Conservation (phyloP, 2,329 filamentous ascomycete species). For the Fusarium begoniae region DNA sequence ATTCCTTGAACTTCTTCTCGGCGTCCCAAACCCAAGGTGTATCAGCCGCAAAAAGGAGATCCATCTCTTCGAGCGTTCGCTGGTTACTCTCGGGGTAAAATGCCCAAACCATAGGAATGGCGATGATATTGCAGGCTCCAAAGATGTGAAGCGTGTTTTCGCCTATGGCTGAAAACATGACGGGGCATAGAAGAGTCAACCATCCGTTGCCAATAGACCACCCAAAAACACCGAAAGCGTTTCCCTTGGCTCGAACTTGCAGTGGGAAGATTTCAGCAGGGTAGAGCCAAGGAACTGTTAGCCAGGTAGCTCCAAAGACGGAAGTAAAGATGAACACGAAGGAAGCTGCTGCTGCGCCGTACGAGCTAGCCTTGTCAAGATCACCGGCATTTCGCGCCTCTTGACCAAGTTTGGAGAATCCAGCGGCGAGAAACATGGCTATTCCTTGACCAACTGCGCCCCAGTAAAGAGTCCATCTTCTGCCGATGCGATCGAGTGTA, state of each 20-base stretch:
- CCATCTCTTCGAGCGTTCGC: conserved; percentile 79
- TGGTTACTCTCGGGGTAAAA: conserved; percentile 80
- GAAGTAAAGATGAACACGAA: conserved; percentile 70
- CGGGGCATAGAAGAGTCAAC: conserved; percentile 61
- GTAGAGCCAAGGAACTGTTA: conserved; percentile 69
- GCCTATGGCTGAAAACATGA: conserved; percentile 45
- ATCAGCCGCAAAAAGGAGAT: conserved; percentile 74
- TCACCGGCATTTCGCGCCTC: conserved; percentile 55
- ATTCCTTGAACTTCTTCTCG: conserved; percentile 68
- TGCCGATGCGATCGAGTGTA: conserved; percentile 73
- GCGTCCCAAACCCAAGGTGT: conserved; percentile 77
- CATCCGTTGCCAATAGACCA: conserved; percentile 81
- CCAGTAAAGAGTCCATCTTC: conserved; percentile 76
- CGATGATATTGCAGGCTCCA: conserved; percentile 70
- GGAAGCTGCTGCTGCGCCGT: conserved; percentile 71
- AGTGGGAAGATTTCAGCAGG: conserved; percentile 79
- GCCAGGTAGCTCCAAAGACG: conserved; percentile 56
- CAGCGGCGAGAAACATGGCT: conserved; percentile 73
- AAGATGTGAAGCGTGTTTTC: conserved; percentile 82
- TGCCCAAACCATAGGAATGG: conserved; percentile 76
- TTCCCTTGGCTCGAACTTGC: conserved; percentile 76
- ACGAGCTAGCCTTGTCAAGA: conserved; percentile 56
- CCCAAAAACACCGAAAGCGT: conserved; percentile 79
- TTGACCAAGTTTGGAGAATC: conserved; percentile 59
- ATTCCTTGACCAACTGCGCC: conserved; percentile 71